Percentiles rank a stretch among this genome's conserved stretches.
Conservation (phyloP, 345 rosid genomes). For the Syzygium aromaticum region DNA sequence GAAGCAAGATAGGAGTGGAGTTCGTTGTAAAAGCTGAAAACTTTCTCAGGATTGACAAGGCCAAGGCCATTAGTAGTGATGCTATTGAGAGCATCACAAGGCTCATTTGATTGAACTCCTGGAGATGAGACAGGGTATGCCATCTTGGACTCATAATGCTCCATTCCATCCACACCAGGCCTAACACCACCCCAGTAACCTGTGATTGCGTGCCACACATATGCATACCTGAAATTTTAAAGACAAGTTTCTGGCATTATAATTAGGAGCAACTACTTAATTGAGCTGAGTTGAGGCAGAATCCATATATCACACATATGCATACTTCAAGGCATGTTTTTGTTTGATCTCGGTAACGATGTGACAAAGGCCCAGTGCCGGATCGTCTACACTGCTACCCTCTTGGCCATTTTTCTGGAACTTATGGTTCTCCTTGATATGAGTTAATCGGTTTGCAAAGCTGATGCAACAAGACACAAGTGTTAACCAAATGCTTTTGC, state of each 20-base stretch:
- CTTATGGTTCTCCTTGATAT: slow-evolving; percentile 58
- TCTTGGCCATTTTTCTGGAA: slow-evolving; percentile 56
- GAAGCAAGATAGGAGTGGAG: slow-evolving; percentile 71
- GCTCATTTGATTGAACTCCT: slow-evolving; percentile 53
- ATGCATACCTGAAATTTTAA: slow-evolving; percentile 26
- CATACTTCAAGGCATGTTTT: slow-evolving; percentile 43
- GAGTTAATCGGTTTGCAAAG: slow-evolving; percentile 51
- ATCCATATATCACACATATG: not conserved
- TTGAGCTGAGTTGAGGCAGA: not conserved
- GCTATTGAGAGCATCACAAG: slow-evolving; percentile 38
- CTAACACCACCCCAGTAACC: slow-evolving; percentile 71
- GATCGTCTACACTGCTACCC: slow-evolving; percentile 49
- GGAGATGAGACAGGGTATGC: slow-evolving; percentile 44
- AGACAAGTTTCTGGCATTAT: not conserved
- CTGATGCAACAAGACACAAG: slow-evolving; percentile 14
- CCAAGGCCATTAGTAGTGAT: slow-evolving; percentile 55
- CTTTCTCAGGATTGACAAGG: slow-evolving; percentile 66
- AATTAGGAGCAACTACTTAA: not conserved
- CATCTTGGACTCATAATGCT: slow-evolving; percentile 47
- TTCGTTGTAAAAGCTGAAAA: slow-evolving; percentile 54
- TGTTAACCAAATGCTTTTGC: not conserved
- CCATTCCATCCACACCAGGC: slow-evolving; percentile 39
- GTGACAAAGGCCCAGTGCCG: slow-evolving; percentile 47
- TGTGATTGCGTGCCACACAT: slow-evolving; percentile 63
- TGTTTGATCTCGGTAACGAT: slow-evolving; percentile 46